These are phyloP conservation scores for Chlorella sorokiniana DNA, from an alignment of 139 green algal genomes.

Conservation along the genomic window DNA sequence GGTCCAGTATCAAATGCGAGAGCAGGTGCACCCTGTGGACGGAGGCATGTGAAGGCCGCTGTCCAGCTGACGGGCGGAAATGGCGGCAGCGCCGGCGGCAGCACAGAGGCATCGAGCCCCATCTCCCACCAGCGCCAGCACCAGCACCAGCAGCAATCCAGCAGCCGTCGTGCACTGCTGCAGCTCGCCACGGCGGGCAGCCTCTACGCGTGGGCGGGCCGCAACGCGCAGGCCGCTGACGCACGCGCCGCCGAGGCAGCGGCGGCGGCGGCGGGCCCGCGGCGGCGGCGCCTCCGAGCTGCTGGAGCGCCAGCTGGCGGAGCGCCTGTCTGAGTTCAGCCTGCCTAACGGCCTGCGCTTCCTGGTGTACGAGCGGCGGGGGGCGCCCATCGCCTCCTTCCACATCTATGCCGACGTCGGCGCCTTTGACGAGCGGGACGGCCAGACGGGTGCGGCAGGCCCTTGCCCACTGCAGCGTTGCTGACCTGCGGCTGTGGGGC, in stretches of 20 bases:
- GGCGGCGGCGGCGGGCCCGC: background rate
- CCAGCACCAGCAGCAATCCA: background rate
- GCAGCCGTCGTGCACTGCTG: constrained; percentile 11
- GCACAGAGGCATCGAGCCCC: too few species aligned
- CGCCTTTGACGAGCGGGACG: constrained; percentile 74
- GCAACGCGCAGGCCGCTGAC: background rate
- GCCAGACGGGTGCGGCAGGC: constrained; percentile 58
- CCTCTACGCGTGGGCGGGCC: constrained; percentile 6
- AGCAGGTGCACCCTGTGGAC: too few species aligned
- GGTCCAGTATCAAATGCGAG: too few species aligned
- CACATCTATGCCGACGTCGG: constrained; percentile 82
- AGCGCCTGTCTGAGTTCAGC: constrained; percentile 75
- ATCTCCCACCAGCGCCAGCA: background rate
- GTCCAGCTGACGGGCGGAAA: background rate
- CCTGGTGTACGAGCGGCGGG: constrained; percentile 74
- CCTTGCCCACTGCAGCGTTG: background rate
- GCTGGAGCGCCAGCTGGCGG: constrained; percentile 47
- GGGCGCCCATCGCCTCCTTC: constrained; percentile 73
- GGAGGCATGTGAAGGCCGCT: too few species aligned
- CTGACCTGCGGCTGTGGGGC: background rate
- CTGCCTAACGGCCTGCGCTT: constrained; percentile 90
- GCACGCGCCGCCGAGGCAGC: background rate
- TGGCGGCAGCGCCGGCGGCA: background rate
- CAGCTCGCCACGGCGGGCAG: background rate
- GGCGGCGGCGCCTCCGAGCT: constrained; percentile 10